These are phyloP conservation scores for Yamadazyma atmosphaerica DNA, from an alignment of 1,139 yeast species.

Conservation along the genomic window DNA sequence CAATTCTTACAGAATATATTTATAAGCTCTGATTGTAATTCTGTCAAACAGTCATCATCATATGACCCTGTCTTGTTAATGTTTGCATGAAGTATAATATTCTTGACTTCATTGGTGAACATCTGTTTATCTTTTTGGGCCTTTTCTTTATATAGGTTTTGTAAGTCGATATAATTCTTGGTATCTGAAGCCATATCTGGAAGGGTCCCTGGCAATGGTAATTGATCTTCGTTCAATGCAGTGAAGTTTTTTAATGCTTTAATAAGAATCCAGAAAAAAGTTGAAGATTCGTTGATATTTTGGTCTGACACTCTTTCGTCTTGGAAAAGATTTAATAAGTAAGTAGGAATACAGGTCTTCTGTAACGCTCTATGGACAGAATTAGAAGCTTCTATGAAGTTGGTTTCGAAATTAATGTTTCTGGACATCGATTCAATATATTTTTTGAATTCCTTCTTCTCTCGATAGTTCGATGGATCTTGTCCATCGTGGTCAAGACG, in stretches of 20 bases:
- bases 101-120: slow-evolving; percentile 36
- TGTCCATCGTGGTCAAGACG: slow-evolving; percentile 25
- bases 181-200: slow-evolving; percentile 94
- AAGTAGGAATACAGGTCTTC: slow-evolving; percentile 38
- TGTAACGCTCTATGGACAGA: slow-evolving; percentile 55
- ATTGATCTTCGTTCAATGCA: slow-evolving; percentile 28
- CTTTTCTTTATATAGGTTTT: slow-evolving; percentile 56
- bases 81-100: slow-evolving; percentile 11
- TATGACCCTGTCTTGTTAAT: background rate
- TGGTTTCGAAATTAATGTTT: slow-evolving; percentile 47
- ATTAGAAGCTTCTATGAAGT: slow-evolving; percentile 69
- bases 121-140: slow-evolving; percentile 50
- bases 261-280: slow-evolving; percentile 63
- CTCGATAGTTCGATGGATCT: slow-evolving; percentile 46
- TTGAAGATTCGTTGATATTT: slow-evolving; percentile 17
- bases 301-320: slow-evolving; percentile 19
- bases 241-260: slow-evolving; percentile 58
- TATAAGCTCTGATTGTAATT: slow-evolving; percentile 33
- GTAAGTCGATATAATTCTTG: slow-evolving; percentile 56
- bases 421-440: slow-evolving; percentile 37
- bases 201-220: slow-evolving; percentile 73
- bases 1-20: slow-evolving; percentile 62
- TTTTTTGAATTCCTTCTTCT: slow-evolving; percentile 50
- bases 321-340: slow-evolving; percentile 10
- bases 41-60: slow-evolving; percentile 17